Evolutionary conservation across 78 protist species (phyloP).

Genomic region (Dictyostelium brefeldianum): DNA sequence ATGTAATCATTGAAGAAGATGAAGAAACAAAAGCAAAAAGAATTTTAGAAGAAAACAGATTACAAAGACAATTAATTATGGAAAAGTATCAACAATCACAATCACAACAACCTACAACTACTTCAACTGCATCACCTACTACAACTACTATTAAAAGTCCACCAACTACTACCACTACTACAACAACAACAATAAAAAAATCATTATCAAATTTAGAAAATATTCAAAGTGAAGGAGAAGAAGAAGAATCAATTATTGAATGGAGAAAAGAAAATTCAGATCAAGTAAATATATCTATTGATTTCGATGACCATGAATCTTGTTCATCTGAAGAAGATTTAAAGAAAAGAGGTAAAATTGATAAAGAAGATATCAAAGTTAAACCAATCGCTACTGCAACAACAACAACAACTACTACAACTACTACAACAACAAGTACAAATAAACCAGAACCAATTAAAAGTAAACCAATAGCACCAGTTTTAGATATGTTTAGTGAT

Average conservation of each 20-base stretch:
- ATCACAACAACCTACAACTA: not conserved
- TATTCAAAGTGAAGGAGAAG: conserved; percentile 9
- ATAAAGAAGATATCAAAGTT: conserved; percentile 27
- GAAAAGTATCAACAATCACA: conserved; percentile 55
- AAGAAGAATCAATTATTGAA: conserved; percentile 35
- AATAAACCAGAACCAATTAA: not conserved
- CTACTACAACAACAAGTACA: not conserved
- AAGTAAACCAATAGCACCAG: not conserved
- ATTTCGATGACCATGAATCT: conserved; percentile 13
- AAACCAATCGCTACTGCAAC: not conserved
- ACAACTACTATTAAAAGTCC: not conserved
- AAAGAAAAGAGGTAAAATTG: conserved; percentile 57
- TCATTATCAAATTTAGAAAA: conserved; percentile 17
- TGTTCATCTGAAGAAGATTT: conserved; percentile 76
- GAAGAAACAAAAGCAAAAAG: conserved; percentile 19
- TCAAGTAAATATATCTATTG: not conserved
- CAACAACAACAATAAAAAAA: not conserved
- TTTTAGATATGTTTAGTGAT: conserved; percentile 86
- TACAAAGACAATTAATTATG: conserved; percentile 53
- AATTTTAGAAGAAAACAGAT: conserved; percentile 57
- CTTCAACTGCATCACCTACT: not conserved
- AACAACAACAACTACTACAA: not conserved
- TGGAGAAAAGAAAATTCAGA: conserved; percentile 24
- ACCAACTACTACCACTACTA: not conserved
- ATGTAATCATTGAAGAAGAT: conserved; percentile 34